These are phyloP conservation scores for Allium fistulosum DNA, from an alignment of 106 monocot species.

Conservation along the genomic window DNA sequence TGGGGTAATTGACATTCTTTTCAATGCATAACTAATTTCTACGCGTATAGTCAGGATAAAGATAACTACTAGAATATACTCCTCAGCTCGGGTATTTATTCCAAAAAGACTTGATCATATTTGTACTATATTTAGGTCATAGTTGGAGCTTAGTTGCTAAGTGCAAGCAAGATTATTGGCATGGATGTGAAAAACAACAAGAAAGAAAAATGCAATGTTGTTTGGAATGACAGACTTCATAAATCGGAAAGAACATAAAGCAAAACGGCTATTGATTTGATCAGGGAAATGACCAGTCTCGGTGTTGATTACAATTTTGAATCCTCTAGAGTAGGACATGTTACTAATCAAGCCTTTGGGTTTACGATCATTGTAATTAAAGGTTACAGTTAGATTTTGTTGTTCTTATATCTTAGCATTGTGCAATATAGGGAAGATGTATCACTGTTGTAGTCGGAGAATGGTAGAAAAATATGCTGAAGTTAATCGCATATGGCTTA, in stretches of 20 bases:
- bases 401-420: not conserved
- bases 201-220: not conserved
- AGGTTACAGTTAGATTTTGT: not conserved
- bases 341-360: not conserved
- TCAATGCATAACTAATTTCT: not conserved
- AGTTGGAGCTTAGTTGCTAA: no score
- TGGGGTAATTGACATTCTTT: not conserved
- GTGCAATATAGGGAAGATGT: not conserved
- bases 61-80: no score
- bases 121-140: not conserved
- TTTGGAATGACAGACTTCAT: conserved; percentile 11
- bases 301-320: conserved; percentile 8
- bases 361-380: not conserved
- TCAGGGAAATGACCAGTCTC: conserved; percentile 2
- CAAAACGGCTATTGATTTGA: not conserved
- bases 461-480: not conserved
- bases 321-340: not conserved
- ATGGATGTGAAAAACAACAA: not conserved
- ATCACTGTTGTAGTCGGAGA: not conserved
- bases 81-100: no score
- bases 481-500: not conserved
- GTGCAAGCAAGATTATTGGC: conserved; percentile 4
- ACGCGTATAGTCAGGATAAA: no score
- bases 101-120: no score
- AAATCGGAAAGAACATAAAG: not conserved